Evolutionary conservation across 2,329 filamentous ascomycete species (phyloP), one percentile per base, ranked within the genome.

Genomic region (Pseudogymnoascus sp.): DNA sequence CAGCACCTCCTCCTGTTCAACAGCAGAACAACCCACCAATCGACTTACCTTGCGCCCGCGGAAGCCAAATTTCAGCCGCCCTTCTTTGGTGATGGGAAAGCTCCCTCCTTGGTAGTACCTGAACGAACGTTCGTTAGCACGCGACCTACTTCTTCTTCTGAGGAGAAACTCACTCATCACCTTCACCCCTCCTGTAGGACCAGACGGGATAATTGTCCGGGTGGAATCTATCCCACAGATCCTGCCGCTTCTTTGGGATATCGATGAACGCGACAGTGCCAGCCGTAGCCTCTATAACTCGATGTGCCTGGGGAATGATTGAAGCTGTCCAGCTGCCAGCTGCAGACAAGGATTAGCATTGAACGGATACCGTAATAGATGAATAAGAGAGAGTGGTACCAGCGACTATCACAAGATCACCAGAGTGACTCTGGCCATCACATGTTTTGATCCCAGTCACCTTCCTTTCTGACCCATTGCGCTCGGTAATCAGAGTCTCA

Each of bases 261-360:
- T 75, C 68, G 21, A 77, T 71, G 16, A 72, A 73, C 28, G 75
- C 66, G 11, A 78, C 70, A 11, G 70, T 74, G 12, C 76, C 76
- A 25, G 71, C 73, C 16, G 76, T 78, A 0, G 76, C 72, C 66
- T 78, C 76, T 7, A 69, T 65, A 44, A 72, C 69, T 14, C 36
- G 36, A 37, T 37, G 36, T 12, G 36, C 36, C 36, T 37, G 12
- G 2, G 73, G 72, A 42, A 74, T 60, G 38, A 74, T 61, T 4
- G 69, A 66, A 8, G 72, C 66, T 18, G 72, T 70, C 72, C 72
- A 74, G 16, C 67, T 66, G n/a, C 72, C 72, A 66, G 67, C 66
- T 66, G 25, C 8, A n/a, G 12, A 14, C 36, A 14, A 12, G 11
- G 4, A 14, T 37, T 37, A 37, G 36, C 12, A 37, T 37, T 65